Evolutionary conservation across 352 stramenopile species (phyloP), one percentile per base, ranked within the genome.

Genomic region (Thraustotheca clavata): DNA sequence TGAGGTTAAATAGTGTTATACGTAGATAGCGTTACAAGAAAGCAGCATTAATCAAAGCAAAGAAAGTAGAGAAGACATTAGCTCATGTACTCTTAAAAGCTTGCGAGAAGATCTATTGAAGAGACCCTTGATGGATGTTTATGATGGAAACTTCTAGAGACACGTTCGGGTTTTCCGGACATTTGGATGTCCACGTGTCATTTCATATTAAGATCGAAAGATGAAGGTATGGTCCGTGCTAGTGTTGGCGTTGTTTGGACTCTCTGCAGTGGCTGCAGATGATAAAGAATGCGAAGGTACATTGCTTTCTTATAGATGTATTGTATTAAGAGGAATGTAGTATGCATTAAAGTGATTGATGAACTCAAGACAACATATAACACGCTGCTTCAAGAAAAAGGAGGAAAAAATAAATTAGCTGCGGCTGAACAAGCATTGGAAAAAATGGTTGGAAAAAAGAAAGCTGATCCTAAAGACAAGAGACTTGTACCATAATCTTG

Each of bases 331-430:
- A 27, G 14, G 16, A 18, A 9, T 2, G 2, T 52, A 52, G 91
- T 98, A 32, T 98, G 91, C 65, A 73, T 97, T 40, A 95, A 92
- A 74, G 87, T 97, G 32, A 75, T 98, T 24, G 72, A 97, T 49
- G 76, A 89, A 62, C 68, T 98, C 31, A 91, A 95, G 73, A 62
- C 38, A 52, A 71, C 76, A 54, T 89, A 94, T 69, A 60, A 61
- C 32, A 71, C 86, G 62, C 66, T 92, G n/a, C 29, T 79, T 34
- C 73, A 80, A 57, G 70, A 89, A 52, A 93, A 78, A 52, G 82
- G 80, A 29, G 88, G 94, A 67, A 77, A 73, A 47, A 87, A 91
- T 59, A 86, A 80, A 54, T 79, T 92, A 55, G 84, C 86, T 0
- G 34, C 91, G 26, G 81, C 79, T 4, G 83, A 94, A 65, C 71